Evolutionary conservation across 441 rosid genomes (phyloP).

Genomic region (Brassica hybrid): DNA sequence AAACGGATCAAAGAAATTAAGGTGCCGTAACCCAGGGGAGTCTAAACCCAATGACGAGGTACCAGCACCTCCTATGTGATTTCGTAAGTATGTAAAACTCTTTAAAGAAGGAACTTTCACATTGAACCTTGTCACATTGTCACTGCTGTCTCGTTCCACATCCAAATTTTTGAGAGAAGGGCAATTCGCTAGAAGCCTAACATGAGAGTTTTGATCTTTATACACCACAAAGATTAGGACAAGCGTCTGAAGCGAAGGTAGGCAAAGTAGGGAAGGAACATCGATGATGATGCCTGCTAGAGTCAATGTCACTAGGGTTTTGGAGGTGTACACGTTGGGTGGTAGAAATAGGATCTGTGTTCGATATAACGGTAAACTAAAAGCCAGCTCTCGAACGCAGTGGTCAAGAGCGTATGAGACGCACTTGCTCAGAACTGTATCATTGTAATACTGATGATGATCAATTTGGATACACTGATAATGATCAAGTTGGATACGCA

Average conservation of each 20-base stretch:
- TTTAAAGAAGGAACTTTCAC: no score
- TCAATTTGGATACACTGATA: neutral
- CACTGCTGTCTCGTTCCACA: neutral
- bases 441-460: neutral
- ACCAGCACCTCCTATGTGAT: no score
- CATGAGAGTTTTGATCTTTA: constrained; percentile 10
- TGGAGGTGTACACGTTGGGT: neutral
- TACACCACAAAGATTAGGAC: neutral
- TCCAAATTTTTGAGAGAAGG: neutral
- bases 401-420: neutral
- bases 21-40: neutral
- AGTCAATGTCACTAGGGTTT: neutral
- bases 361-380: neutral
- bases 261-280: neutral
- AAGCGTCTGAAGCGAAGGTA: neutral
- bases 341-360: neutral
- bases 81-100: no score
- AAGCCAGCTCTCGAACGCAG: neutral
- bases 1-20: neutral
- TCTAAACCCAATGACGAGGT: constrained; percentile 11
- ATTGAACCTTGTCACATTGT: no score
- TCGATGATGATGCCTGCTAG: neutral
- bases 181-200: constrained; percentile 14
- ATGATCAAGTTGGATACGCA: neutral
- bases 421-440: neutral